Base-by-base conservation (phyloP, 2,329 filamentous ascomycete genomes). In the Tolypocladium ophioglossoides region DNA sequence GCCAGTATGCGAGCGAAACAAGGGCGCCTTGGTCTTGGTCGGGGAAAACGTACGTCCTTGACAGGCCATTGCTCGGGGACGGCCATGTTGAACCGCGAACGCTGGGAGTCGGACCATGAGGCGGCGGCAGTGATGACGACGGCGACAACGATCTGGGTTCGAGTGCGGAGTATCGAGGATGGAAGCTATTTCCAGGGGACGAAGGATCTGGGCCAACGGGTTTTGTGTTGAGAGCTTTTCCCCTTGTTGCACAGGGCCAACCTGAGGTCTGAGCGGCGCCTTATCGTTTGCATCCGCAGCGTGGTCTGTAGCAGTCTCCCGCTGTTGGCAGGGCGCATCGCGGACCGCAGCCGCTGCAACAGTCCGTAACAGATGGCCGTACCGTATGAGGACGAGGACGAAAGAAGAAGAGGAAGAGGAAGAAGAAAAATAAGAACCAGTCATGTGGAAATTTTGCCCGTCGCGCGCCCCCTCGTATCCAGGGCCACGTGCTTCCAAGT, bases 51-150 rank as follows among this genome's bases (percentile, higher is more conserved):
- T 60, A 73, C 72, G 47, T 74, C 71, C 56, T 70, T 70, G 49
- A 76, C 66, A 27, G 79, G 78, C 80, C 80, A 84, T 65, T 70
- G 64, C 52, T 72, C 66, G 34, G 72, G 68, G 52, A 66, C 61
- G 32, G 68, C 66, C 77, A 80, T 79, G 37, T 60, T 65, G 63
- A 22, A 49, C n/a, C 12, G 27, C 44, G n/a, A 14, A 12, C 27
- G 27, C 16, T 20, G 44, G 27, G 27, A 32, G 44, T 5, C 27
- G 11, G 24, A n/a, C 20, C 18, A 47, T 27, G 30, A 20, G 10
- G 4, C 44, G 16, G 18, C 9, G 41, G 41, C 24, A 10, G 10
- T 18, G 22, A 24, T 24, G 41, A 10, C 41, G 7, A 16, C 14
- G 22, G 24, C 24, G 41, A 46, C 16, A 16, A 30, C 24, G 9